Evolutionary conservation across 768 basidiomycete species (phyloP), one percentile per base, ranked within the genome.

Genomic region (Mycena sanguinolenta): DNA sequence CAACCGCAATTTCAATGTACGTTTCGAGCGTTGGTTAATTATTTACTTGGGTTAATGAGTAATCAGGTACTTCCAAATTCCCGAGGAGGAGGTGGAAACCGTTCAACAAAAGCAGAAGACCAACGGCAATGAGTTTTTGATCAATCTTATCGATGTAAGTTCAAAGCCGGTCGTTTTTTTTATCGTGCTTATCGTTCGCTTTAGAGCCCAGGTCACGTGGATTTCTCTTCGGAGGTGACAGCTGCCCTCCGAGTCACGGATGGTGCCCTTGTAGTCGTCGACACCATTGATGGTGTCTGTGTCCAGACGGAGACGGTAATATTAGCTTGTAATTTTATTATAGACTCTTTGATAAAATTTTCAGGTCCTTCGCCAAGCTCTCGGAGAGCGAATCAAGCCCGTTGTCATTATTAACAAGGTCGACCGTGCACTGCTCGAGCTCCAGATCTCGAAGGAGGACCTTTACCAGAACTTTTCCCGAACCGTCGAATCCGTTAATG

Each of bases 351-450:
- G n/a, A n/a, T n/a, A n/a, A n/a, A n/a, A n/a, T n/a, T n/a, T n/a
- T n/a, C n/a, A n/a, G n/a, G n/a, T 99, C 63, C 90, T 99, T 69
- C 96, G 98, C 76, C 98, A 99, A 80, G 95, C 98, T 65, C 89
- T 99, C 54, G 91, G 92, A 55, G 98, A 99, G 86, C 96, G 98
- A 83, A 99, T 99, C 89, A 99, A 97, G 87, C 98, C 98, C 75
- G 97, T 99, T 78, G 91, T 98, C 77, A 91, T 98, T 85, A 98
- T 99, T 86, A 99, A 99, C 92, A 99, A 99, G 88, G 96, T 99
- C 78, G 98, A 99, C 85, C 97, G 98, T 79, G 98, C 98, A 67
- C 91, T 99, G 61, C 95, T 99, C 77, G 98, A 99, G 84, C 91
- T 99, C 58, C 98, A 99, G 84, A 94, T 98, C 75, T 86, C 90